A percentile compares a stretch with the other conserved stretches of the same genome.
Conservation (phyloP, 371 early-diverging fungal genomes). For the Mucor lusitanicus region DNA sequence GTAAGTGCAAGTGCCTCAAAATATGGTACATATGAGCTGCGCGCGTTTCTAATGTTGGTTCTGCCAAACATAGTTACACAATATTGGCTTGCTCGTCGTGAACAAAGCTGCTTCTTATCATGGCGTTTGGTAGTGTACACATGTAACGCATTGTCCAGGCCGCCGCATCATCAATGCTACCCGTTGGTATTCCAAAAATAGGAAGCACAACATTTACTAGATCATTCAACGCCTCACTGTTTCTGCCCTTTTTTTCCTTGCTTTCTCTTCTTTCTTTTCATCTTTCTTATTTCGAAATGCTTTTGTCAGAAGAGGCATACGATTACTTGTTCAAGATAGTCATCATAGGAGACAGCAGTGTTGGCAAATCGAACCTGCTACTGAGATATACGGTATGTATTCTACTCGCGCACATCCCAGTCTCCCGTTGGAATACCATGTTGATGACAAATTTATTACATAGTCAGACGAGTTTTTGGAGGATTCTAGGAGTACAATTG, state of each 20-base stretch:
- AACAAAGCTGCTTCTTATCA: too few species aligned
- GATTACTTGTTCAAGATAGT: slow-evolving; percentile 92
- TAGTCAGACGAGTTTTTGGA: slow-evolving; percentile 25
- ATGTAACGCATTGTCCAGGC: too few species aligned
- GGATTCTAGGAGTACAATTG: slow-evolving; percentile 26
- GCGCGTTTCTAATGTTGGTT: too few species aligned
- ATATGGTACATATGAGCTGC: too few species aligned
- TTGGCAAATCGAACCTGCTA: slow-evolving; percentile 97
- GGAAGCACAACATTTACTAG: too few species aligned
- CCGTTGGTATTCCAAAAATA: too few species aligned
- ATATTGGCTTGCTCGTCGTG: too few species aligned
- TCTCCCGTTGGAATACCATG: neutral
- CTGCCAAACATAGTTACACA: too few species aligned
- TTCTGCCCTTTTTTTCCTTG: neutral
- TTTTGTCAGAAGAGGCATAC: slow-evolving; percentile 73
- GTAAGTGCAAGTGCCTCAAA: too few species aligned
- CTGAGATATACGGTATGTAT: slow-evolving; percentile 78
- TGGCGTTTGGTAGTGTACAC: too few species aligned
- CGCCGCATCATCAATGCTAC: too few species aligned
- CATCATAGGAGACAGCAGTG: slow-evolving; percentile 83
- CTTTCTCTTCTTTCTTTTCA: neutral
- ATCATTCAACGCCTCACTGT: neutral
- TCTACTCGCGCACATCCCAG: neutral
- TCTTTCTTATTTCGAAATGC: neutral
- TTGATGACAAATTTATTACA: neutral